Evolutionary conservation across 169 alveolate genomes (phyloP).

Genomic region (Eimeria praecox): DNA sequence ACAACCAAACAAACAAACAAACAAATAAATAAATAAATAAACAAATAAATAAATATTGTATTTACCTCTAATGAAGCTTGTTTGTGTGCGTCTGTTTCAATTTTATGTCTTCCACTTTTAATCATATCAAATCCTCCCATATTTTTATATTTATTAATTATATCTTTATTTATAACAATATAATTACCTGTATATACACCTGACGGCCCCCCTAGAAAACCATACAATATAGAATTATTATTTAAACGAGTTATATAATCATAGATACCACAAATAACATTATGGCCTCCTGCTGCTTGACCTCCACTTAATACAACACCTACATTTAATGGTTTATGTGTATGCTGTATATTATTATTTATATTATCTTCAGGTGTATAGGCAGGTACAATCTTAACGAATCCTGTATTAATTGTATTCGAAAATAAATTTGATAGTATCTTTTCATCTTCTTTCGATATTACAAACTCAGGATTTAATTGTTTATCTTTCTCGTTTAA

Average conservation of each 20-base stretch:
- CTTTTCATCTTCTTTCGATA: neutral
- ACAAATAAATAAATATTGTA: neutral
- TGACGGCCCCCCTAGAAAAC: conserved; percentile 88
- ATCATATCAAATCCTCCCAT: conserved; percentile 99
- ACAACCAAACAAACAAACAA: neutral
- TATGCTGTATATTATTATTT: neutral
- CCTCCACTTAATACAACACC: conserved; percentile 99
- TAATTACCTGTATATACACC: conserved; percentile 96
- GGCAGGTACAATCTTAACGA: conserved; percentile 17
- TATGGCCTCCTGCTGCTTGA: conserved; percentile 99
- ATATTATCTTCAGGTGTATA: neutral
- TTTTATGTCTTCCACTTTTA: conserved; percentile 98
- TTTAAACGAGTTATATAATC: conserved; percentile 92
- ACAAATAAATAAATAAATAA: neutral
- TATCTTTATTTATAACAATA: conserved; percentile 93
- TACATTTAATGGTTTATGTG: conserved; percentile 84
- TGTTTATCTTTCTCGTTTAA: conserved; percentile 21
- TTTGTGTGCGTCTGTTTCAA: conserved; percentile 95
- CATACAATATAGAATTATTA: conserved; percentile 44
- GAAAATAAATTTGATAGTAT: conserved; percentile 44
- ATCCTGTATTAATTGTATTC: conserved; percentile 54
- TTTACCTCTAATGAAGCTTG: conserved; percentile 91
- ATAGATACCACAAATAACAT: conserved; percentile 98
- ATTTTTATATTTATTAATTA: conserved; percentile 97
- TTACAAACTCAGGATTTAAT: conserved; percentile 33